These are phyloP conservation scores for Irpex sp. DNA, from an alignment of 1,284 basidiomycete species.

Conservation along the genomic window DNA sequence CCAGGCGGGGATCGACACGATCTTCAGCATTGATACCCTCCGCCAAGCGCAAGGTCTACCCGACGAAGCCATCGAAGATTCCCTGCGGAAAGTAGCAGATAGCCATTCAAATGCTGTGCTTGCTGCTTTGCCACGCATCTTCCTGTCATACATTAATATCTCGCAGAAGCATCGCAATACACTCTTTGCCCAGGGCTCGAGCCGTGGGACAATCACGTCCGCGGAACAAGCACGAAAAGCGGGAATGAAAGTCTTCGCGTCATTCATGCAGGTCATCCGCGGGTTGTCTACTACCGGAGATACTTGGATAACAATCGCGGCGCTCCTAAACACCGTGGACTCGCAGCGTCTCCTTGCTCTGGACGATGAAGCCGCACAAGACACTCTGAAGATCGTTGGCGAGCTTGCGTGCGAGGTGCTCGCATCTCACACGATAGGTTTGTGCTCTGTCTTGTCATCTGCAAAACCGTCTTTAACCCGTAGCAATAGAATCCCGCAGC, in stretches of 20 bases:
- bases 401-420: constrained; percentile 33
- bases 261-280: constrained; percentile 31
- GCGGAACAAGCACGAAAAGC: constrained; percentile 33
- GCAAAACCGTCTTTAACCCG: neutral
- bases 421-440: constrained; percentile 31
- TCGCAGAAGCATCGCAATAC: constrained; percentile 41
- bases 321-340: constrained; percentile 39
- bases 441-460: constrained; percentile 2
- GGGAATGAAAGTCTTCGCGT: constrained; percentile 40
- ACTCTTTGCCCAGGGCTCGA: constrained; percentile 42
- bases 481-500: neutral
- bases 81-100: neutral
- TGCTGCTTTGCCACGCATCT: constrained; percentile 29
- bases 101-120: neutral
- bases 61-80: constrained; percentile 23
- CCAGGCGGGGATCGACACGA: constrained; percentile 49
- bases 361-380: constrained; percentile 21
- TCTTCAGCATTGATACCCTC: constrained; percentile 58
- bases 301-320: constrained; percentile 36
- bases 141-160: constrained; percentile 38
- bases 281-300: constrained; percentile 12
- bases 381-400: constrained; percentile 27
- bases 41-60: constrained; percentile 38
- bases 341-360: constrained; percentile 35
- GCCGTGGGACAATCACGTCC: constrained; percentile 24